Base-by-base conservation (phyloP, 2,329 filamentous ascomycete genomes). In the Trichoderma afroharzianum region DNA sequence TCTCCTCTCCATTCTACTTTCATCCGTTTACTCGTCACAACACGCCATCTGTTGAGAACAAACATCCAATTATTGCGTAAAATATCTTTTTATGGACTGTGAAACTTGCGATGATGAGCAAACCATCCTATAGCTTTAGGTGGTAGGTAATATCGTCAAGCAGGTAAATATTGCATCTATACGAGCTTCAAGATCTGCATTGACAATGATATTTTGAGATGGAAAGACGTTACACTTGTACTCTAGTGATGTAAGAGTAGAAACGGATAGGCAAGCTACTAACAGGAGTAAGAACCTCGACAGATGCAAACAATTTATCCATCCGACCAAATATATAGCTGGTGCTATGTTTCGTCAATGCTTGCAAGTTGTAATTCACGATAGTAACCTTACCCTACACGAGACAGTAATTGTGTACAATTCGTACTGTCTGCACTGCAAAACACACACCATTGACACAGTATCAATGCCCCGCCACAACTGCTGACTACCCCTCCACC, bases 401-500 rank as follows among this genome's bases (percentile, higher is more conserved):
- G 0, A 1, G 9, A 68, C 36, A 61, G 57, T 68, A 26, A 6
- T 1, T 14, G 0, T 0, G 0, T 0, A 1, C 36, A 68, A 68
- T 61, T n/a, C 55, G 21, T 18, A 68, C 64, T 5, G 64, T 26
- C 50, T 3, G 0, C 0, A 2, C 21, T 2, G 4, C 24, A 2
- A 14, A 11, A 11, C 11, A 15, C 9, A 1, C 14, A 21, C 4
- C 26, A 7, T 32, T 62, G 9, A 21, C 26, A 68, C 66, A 68
- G 66, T 68, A 57, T n/a, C 12, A 53, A 61, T 61, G 39, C 55
- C 66, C 66, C 66, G 55, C 66, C 55, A 61, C 50, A 21, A 18
- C 53, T 6, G 24, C 57, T 50, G 21, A 30, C 64, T 30, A 26
- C 55, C 66, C 66, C 66, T 68, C 66, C 32, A 70, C 63, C 47